Evolutionary conservation across 169 alveolate species (phyloP).

Genomic region (Eimeria necatrix): DNA sequence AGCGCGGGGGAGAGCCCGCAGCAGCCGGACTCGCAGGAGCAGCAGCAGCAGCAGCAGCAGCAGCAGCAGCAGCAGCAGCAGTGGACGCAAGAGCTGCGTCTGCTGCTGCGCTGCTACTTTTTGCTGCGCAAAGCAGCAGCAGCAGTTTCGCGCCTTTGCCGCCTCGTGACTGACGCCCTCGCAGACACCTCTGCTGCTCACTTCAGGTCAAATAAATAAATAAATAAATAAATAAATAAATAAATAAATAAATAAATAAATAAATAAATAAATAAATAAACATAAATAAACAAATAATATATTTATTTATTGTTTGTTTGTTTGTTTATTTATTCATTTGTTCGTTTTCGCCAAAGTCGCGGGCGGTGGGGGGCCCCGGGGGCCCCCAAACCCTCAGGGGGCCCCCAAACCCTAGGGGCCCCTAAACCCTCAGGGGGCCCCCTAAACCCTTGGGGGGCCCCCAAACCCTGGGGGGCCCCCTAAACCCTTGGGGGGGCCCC

Average conservation of each 20-base stretch:
- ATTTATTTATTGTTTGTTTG: no score
- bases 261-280: no score
- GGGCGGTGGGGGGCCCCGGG: no score
- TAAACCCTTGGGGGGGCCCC: no score
- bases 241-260: no score
- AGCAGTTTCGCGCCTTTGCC: neutral
- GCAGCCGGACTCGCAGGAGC: neutral
- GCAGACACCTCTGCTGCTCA: neutral
- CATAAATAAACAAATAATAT: neutral
- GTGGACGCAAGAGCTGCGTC: neutral
- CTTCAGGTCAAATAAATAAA: neutral
- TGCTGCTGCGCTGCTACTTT: slow-evolving; percentile 30
- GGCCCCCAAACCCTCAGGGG: no score
- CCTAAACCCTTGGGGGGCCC: no score
- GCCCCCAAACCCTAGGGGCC: no score
- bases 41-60: neutral
- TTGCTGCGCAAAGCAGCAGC: slow-evolving; percentile 3
- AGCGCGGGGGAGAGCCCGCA: neutral
- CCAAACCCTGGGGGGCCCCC: no score
- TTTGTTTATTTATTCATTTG: neutral
- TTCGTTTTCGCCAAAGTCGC: no score
- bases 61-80: slow-evolving; percentile 21
- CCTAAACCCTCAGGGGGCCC: no score
- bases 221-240: no score
- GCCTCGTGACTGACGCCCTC: neutral